A percentile compares a stretch with the other conserved stretches of the same genome.
These are phyloP conservation scores for Metahyphopichia silvanorum DNA, from an alignment of 805 yeast species.

Conservation along the genomic window DNA sequence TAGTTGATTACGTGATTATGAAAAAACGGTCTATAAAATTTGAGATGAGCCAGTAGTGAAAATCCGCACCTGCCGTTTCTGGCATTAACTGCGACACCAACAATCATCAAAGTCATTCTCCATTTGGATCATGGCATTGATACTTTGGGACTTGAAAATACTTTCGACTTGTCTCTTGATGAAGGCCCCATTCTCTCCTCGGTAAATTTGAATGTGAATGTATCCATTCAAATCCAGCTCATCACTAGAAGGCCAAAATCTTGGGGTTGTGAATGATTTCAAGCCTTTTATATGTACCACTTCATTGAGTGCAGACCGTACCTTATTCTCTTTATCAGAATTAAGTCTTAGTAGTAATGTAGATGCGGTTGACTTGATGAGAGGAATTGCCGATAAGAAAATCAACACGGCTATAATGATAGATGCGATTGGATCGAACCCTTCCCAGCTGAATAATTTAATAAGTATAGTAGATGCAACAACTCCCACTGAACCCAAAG, in stretches of 20 bases:
- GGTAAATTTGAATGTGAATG: conserved; percentile 70
- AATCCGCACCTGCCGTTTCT: background rate
- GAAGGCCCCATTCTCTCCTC: conserved; percentile 61
- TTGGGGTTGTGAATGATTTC: conserved; percentile 79
- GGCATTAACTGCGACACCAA: conserved; percentile 50
- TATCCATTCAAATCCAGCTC: conserved; percentile 49
- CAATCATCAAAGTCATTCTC: conserved; percentile 62
- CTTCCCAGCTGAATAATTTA: conserved; percentile 59
- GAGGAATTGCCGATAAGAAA: conserved; percentile 77
- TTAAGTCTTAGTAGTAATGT: conserved; percentile 64
- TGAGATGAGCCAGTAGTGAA: background rate
- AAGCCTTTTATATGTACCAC: conserved; percentile 73
- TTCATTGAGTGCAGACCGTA: conserved; percentile 66
- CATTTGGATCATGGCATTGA: conserved; percentile 63
- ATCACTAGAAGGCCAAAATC: conserved; percentile 75
- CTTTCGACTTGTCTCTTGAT: conserved; percentile 60
- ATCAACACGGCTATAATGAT: conserved; percentile 80
- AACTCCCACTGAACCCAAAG: conserved; percentile 95
- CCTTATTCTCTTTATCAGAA: conserved; percentile 54
- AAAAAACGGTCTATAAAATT: background rate
- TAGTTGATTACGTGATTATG: background rate
- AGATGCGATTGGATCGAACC: conserved; percentile 93
- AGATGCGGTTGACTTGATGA: conserved; percentile 76
- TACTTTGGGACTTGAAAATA: conserved; percentile 46
- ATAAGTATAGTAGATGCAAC: conserved; percentile 85